Conservation (phyloP, 2,329 filamentous ascomycete genomes). For the Lomentospora prolificans region DNA sequence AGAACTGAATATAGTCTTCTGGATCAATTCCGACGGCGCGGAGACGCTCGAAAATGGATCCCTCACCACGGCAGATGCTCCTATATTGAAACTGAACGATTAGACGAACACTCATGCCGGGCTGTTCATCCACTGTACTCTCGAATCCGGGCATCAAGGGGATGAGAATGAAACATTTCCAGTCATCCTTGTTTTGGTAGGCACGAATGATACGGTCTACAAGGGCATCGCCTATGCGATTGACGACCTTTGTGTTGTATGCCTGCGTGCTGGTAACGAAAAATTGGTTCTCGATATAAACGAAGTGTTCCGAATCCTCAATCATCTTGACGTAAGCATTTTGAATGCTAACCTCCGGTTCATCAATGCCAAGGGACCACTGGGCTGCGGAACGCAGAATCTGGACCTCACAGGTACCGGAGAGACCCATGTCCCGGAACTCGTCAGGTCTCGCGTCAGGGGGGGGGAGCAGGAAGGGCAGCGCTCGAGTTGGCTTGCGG, state of each 20-base stretch:
- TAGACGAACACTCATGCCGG: constrained; percentile 85
- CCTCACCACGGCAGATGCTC: constrained; percentile 87
- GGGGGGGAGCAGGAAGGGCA: constrained; percentile 85
- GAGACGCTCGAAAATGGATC: constrained; percentile 83
- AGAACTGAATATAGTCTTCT: constrained; percentile 93
- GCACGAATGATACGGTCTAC: constrained; percentile 86
- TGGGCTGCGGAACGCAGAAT: constrained; percentile 82
- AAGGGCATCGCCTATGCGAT: constrained; percentile 87
- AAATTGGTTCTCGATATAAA: constrained; percentile 99
- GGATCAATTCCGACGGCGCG: constrained; percentile 75
- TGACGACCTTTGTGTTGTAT: constrained; percentile 77
- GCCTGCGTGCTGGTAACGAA: constrained; percentile 91
- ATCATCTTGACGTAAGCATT: constrained; percentile 93
- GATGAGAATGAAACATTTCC: constrained; percentile 83
- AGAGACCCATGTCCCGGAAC: constrained; percentile 76
- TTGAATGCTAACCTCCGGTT: constrained; percentile 90
- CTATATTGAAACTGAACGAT: constrained; percentile 97
- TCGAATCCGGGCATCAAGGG: constrained; percentile 98
- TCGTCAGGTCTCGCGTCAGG: constrained; percentile 85
- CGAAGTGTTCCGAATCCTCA: constrained; percentile 88
- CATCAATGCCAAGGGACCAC: constrained; percentile 86
- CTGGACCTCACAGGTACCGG: constrained; percentile 92
- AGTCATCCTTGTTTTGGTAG: constrained; percentile 73
- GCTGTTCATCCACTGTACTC: constrained; percentile 87
- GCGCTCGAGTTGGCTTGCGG: constrained; percentile 84